Evolutionary conservation across 495 filamentous ascomycete genomes (phyloP).

Genomic region (Pseudoneurospora amorphoporcata): DNA sequence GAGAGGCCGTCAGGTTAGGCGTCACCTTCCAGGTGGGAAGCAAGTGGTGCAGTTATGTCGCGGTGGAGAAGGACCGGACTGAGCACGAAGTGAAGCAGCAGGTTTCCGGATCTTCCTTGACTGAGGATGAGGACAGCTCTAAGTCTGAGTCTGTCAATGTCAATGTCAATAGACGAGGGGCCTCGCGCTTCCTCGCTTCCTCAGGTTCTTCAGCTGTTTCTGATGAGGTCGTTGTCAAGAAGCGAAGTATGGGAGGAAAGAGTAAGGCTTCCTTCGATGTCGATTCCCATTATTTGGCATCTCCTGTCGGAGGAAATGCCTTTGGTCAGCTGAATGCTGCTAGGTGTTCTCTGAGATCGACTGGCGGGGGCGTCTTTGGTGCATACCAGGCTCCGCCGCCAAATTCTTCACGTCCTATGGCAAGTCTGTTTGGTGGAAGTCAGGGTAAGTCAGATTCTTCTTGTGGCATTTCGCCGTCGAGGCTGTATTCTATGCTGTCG

Average conservation of each 20-base stretch:
- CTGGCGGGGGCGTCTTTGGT: neutral
- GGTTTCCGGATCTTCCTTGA: neutral
- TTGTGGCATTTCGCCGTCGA: neutral
- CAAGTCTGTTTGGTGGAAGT: neutral
- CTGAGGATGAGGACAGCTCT: too few relatives aligned
- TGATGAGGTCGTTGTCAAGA: too few relatives aligned
- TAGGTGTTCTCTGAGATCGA: neutral
- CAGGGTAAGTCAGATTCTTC: neutral
- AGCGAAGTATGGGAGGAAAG: neutral
- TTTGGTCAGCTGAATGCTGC: neutral
- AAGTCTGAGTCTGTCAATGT: neutral
- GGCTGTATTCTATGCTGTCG: neutral
- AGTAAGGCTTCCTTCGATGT: neutral
- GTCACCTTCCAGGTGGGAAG: constrained; percentile 53
- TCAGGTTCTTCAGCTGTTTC: neutral
- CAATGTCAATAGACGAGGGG: neutral
- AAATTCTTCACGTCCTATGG: neutral
- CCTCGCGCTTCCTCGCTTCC: neutral
- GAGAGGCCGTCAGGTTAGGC: constrained; percentile 54
- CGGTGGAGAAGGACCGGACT: constrained; percentile 33
- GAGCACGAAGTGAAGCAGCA: neutral
- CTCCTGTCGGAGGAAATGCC: neutral
- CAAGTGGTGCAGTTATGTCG: constrained; percentile 63
- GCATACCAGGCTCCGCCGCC: neutral
- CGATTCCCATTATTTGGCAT: neutral